Conservation (phyloP, 257 asterid genomes). For the Ilex aquifolium region DNA sequence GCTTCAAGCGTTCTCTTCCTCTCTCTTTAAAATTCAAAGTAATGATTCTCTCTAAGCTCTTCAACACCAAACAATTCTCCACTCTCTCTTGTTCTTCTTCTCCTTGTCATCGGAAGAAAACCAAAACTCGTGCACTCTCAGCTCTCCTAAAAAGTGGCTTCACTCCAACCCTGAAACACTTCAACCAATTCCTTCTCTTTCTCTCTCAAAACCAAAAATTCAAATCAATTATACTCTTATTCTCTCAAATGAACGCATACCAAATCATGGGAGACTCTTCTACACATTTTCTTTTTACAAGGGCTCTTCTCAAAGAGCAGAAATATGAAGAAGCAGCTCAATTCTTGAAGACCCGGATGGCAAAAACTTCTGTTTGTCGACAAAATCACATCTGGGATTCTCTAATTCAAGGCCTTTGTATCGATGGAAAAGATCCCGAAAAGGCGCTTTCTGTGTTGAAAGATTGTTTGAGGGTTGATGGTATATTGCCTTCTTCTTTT, state of each 20-base stretch:
- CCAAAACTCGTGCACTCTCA: constrained; percentile 33
- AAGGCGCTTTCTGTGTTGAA: constrained; percentile 39
- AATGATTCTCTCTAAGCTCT: constrained; percentile 1
- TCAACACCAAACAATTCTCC: background rate
- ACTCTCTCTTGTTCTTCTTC: background rate
- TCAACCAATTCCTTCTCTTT: constrained; percentile 46
- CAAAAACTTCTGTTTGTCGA: constrained; percentile 21
- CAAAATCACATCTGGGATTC: constrained; percentile 44
- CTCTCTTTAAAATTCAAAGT: background rate
- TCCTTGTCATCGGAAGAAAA: constrained; percentile 1
- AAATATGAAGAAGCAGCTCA: constrained; percentile 48
- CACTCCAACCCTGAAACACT: constrained; percentile 49
- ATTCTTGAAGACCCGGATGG: constrained; percentile 32
- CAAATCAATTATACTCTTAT: constrained; percentile 36
- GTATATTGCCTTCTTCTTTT: constrained; percentile 53
- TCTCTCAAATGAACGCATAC: constrained; percentile 50
- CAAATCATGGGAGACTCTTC: constrained; percentile 31
- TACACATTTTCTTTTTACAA: constrained; percentile 34
- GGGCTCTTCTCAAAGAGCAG: constrained; percentile 44
- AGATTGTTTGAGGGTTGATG: constrained; percentile 28
- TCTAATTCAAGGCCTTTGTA: constrained; percentile 50
- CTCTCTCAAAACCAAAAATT: constrained; percentile 41
- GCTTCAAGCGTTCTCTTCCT: no score
- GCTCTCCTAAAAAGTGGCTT: constrained; percentile 54
- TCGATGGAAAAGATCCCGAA: constrained; percentile 43